phyloP scores from a whole-genome alignment of 164 flowering plant species.

The Taxillus chinensis region DNA sequence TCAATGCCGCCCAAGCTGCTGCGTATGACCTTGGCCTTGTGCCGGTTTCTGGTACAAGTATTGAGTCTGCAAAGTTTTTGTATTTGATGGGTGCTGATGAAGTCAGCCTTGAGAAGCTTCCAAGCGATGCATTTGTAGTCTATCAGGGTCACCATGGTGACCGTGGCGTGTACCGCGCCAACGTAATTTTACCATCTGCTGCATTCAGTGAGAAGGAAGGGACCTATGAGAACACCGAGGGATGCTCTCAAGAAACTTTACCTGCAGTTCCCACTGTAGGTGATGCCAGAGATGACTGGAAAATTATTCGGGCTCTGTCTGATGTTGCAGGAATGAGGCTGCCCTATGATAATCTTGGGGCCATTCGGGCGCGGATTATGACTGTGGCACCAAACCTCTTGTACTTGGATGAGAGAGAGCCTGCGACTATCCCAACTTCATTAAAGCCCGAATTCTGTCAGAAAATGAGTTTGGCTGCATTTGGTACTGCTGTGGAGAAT shows the following conservation, averaged over 20 bases:
- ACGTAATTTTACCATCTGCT: constrained; percentile 81
- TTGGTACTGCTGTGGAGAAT: constrained; percentile 56
- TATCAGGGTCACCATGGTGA: constrained; percentile 99
- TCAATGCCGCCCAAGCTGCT: constrained; percentile 95
- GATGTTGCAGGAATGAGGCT: constrained; percentile 69
- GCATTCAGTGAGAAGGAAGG: constrained; percentile 96
- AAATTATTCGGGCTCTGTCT: constrained; percentile 80
- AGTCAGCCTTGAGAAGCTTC: constrained; percentile 59
- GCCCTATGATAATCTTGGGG: constrained; percentile 58
- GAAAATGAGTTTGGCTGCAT: constrained; percentile 31
- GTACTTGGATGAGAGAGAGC: constrained; percentile 65
- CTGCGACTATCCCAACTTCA: constrained; percentile 35
- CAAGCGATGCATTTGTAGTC: constrained; percentile 85
- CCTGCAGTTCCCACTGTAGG: constrained; percentile 99
- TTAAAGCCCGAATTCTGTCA: constrained; percentile 40
- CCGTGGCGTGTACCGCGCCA: constrained; percentile 75
- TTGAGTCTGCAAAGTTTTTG: constrained; percentile 73
- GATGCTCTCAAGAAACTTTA: constrained; percentile 64
- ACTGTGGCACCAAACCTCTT: constrained; percentile 82
- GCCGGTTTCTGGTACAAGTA: constrained; percentile 50
- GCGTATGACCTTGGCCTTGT: constrained; percentile 92
- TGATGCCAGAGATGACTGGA: constrained; percentile 99
- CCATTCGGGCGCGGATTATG: constrained; percentile 49
- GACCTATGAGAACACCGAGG: constrained; percentile 89
- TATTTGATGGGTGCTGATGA: constrained; percentile 99